Percentiles rank a stretch among this genome's conserved stretches.
phyloP scores from a whole-genome alignment of 2,329 filamentous ascomycete species.

The Fusarium xyrophilum region DNA sequence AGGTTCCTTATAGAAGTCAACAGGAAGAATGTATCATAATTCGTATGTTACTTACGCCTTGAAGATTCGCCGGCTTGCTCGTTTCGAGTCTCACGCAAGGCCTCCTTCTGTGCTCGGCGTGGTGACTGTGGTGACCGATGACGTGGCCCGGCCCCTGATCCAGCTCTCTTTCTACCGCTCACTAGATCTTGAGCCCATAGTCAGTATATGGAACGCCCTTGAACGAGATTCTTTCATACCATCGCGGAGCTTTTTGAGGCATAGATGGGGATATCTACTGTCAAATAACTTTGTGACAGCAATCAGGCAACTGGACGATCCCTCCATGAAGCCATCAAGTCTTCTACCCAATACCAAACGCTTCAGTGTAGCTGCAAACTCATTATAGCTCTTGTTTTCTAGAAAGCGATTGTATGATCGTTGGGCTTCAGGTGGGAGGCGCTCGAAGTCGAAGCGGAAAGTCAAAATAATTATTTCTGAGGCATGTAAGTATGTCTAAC shows the following conservation, averaged over 20 bases:
- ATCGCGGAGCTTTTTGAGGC: constrained; percentile 16
- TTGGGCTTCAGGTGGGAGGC: constrained; percentile 24
- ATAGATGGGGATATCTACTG: constrained; percentile 22
- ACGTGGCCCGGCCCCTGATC: neutral
- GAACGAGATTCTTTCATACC: constrained; percentile 1
- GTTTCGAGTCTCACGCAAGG: neutral
- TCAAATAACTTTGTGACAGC: constrained; percentile 31
- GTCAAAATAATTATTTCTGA: constrained; percentile 20
- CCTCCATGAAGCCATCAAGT: constrained; percentile 35
- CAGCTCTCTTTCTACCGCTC: neutral
- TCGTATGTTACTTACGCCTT: neutral
- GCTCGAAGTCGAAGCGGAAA: constrained; percentile 18
- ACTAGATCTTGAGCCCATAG: neutral
- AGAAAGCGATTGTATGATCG: constrained; percentile 16
- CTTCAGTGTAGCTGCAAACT: constrained; percentile 24
- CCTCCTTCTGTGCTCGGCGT: constrained; percentile 4
- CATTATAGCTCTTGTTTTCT: neutral
- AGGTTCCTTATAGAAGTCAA: neutral
- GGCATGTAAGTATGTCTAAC: neutral
- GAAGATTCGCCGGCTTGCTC: neutral
- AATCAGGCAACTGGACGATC: constrained; percentile 7
- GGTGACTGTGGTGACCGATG: neutral
- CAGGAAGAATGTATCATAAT: neutral
- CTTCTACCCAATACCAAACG: constrained; percentile 6
- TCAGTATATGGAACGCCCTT: neutral